Percentiles rank a stretch among this genome's conserved stretches.
Evolutionary conservation across 1,284 basidiomycete genomes (phyloP).

Genomic region (Sporisorium iseilematis-ciliati): DNA sequence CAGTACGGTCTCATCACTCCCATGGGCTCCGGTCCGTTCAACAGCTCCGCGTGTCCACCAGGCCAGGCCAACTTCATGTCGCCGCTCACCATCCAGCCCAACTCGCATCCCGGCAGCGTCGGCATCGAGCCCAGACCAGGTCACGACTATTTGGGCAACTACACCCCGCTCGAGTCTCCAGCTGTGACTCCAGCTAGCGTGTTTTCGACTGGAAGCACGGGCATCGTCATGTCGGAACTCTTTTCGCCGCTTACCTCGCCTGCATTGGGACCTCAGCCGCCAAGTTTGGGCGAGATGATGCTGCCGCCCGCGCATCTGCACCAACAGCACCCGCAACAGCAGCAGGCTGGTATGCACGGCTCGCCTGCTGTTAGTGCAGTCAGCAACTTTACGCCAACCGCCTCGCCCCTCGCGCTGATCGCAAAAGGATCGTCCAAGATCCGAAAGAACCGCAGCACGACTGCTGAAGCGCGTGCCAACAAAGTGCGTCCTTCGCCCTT

Average conservation of each 20-base stretch:
- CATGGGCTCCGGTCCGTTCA: slow-evolving; percentile 56
- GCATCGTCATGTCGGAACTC: slow-evolving; percentile 71
- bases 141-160: slow-evolving; percentile 40
- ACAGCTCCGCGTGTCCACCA: slow-evolving; percentile 38
- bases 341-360: slow-evolving; percentile 26
- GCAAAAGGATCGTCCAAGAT: slow-evolving; percentile 53
- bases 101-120: slow-evolving; percentile 42
- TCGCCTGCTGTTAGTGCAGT: slow-evolving; percentile 43
- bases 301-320: slow-evolving; percentile 53
- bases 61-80: slow-evolving; percentile 54
- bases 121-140: slow-evolving; percentile 38
- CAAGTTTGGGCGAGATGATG: slow-evolving; percentile 57
- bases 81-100: slow-evolving; percentile 57
- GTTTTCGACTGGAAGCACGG: slow-evolving; percentile 66
- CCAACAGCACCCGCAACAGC: slow-evolving; percentile 63
- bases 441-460: slow-evolving; percentile 59
- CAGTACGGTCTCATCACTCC: slow-evolving; percentile 66
- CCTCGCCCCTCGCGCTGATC: slow-evolving; percentile 54
- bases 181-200: slow-evolving; percentile 68
- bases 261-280: slow-evolving; percentile 72
- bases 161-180: slow-evolving; percentile 62
- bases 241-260: slow-evolving; percentile 76
- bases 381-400: slow-evolving; percentile 54
- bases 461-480: slow-evolving; percentile 59
- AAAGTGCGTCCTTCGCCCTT: slow-evolving; percentile 65